Conservation (phyloP, 2,329 filamentous ascomycete species). For the Cladorrhinum sp. region DNA sequence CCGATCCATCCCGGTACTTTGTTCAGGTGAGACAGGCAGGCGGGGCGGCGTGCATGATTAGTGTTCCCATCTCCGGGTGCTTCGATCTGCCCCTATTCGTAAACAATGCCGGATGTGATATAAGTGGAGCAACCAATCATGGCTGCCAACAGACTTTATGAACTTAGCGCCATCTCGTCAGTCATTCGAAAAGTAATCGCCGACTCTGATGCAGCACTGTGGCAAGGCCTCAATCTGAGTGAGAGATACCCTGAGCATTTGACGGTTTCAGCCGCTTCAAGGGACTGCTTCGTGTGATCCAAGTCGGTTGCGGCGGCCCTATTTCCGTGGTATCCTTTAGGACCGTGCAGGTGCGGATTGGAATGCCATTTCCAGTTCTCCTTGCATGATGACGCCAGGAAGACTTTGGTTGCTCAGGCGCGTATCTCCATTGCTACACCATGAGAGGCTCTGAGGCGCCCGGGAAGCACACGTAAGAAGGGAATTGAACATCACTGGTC, state of each 20-base stretch:
- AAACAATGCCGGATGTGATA: not conserved
- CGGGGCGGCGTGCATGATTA: not conserved
- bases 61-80: not conserved
- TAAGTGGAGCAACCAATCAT: not conserved
- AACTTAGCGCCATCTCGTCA: not conserved
- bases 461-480: not conserved
- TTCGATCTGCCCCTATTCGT: not conserved
- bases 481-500: not conserved
- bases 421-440: not conserved
- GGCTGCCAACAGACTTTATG: not conserved
- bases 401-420: not conserved
- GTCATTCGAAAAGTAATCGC: slow-evolving; percentile 2
- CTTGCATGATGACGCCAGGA: not conserved
- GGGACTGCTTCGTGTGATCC: not conserved
- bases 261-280: not conserved
- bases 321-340: not conserved
- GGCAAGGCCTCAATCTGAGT: not conserved
- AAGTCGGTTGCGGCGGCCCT: not conserved
- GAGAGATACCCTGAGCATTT: not conserved
- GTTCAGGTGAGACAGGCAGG: not conserved
- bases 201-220: slow-evolving; percentile 2
- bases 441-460: not conserved
- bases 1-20: not conserved
- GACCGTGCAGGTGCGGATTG: not conserved
- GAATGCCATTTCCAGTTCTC: not conserved